Conservation (phyloP, 768 basidiomycete genomes). For the Trametes coccinea region DNA sequence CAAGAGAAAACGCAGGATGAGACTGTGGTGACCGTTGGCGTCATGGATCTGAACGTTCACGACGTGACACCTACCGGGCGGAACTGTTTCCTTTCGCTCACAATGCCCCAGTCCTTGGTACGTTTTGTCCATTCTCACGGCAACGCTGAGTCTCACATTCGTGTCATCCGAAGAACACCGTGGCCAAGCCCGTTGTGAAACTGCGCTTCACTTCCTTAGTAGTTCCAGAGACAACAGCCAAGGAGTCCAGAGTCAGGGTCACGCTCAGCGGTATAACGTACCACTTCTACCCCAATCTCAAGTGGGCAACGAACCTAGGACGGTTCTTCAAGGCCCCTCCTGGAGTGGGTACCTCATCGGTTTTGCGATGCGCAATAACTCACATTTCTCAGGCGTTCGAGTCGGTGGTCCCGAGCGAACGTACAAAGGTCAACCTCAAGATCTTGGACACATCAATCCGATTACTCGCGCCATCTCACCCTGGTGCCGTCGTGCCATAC, state of each 20-base stretch:
- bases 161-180: slow-evolving; percentile 12
- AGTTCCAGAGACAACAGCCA: slow-evolving; percentile 61
- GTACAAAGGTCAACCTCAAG: slow-evolving; percentile 69
- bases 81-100: slow-evolving; percentile 51
- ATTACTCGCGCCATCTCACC: slow-evolving; percentile 53
- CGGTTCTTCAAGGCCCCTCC: slow-evolving; percentile 80
- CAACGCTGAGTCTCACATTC: slow-evolving; percentile 4
- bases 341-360: slow-evolving; percentile 56
- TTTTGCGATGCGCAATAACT: neutral
- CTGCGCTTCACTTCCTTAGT: slow-evolving; percentile 66
- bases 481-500: slow-evolving; percentile 67
- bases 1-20: slow-evolving; percentile 52
- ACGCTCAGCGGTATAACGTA: slow-evolving; percentile 65
- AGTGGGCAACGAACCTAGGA: slow-evolving; percentile 61
- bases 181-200: slow-evolving; percentile 55
- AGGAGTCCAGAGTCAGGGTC: slow-evolving; percentile 75
- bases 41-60: slow-evolving; percentile 61
- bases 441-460: slow-evolving; percentile 69
- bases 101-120: slow-evolving; percentile 60
- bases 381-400: slow-evolving; percentile 72
- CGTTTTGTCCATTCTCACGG: slow-evolving; percentile 25
- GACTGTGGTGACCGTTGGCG: slow-evolving; percentile 59
- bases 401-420: slow-evolving; percentile 86
- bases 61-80: slow-evolving; percentile 44
- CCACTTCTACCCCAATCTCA: slow-evolving; percentile 59